These are phyloP conservation scores for Picea glauca DNA, from an alignment of 75 land plant species.

Conservation along the genomic window DNA sequence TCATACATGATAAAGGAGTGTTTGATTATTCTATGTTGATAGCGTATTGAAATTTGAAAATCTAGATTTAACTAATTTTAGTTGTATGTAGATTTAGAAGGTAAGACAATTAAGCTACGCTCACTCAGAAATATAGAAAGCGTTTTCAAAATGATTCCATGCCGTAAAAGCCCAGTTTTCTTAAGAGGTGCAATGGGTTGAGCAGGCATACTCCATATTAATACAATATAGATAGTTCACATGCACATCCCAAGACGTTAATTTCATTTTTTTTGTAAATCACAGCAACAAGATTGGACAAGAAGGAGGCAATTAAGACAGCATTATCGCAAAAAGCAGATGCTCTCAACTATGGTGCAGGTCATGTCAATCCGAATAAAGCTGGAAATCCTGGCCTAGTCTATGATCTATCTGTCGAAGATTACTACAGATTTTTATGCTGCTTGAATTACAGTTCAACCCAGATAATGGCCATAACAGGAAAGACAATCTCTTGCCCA, in stretches of 20 bases:
- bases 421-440: conserved; percentile 48
- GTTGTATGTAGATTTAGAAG: no score
- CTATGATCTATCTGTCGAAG: neutral
- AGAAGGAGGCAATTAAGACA: conserved; percentile 26
- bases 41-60: no score
- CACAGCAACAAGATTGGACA: conserved; percentile 38
- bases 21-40: no score
- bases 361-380: no score
- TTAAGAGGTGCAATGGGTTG: neutral
- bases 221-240: neutral
- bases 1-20: no score
- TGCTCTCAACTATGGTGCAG: conserved; percentile 14
- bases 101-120: no score
- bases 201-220: neutral
- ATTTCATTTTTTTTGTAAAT: neutral
- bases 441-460: neutral
- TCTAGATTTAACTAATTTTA: no score
- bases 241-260: neutral
- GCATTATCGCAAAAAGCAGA: conserved; percentile 15
- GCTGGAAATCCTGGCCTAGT: no score
- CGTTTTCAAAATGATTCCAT: no score
- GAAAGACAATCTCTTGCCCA: conserved; percentile 9
- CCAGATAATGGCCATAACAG: conserved; percentile 14
- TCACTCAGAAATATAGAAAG: no score
- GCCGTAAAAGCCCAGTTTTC: neutral